These are phyloP conservation scores for Pythium vanterpoolii DNA, from an alignment of 352 stramenopile genomes.

Conservation along the genomic window DNA sequence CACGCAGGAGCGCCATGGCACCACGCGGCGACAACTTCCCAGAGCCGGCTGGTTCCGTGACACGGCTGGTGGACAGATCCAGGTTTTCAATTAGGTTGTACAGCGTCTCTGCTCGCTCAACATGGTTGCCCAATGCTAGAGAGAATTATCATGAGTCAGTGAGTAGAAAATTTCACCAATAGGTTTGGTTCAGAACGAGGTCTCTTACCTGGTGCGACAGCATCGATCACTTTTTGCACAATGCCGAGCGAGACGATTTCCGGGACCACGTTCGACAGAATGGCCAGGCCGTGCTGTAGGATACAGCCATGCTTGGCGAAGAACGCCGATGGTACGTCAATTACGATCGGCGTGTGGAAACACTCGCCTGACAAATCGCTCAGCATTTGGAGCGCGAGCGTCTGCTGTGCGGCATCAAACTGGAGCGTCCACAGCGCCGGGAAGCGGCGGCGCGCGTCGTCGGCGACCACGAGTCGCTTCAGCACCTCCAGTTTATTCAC, in stretches of 20 bases:
- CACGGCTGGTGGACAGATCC: background rate
- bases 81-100: conserved; percentile 20
- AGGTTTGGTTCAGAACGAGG: background rate
- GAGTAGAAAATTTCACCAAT: too few relatives aligned
- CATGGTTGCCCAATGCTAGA: background rate
- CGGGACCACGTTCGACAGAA: conserved; percentile 14
- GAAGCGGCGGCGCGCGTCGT: conserved; percentile 3
- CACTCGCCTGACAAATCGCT: conserved; percentile 22
- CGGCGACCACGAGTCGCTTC: conserved; percentile 8
- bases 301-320: conserved; percentile 7
- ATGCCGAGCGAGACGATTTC: conserved; percentile 16
- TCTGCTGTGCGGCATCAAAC: background rate
- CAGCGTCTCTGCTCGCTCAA: conserved; percentile 5
- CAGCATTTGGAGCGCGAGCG: conserved; percentile 5
- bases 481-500: conserved; percentile 17
- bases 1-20: conserved; percentile 3
- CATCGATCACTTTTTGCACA: conserved; percentile 12
- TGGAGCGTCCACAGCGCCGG: conserved; percentile 19
- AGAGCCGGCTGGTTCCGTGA: background rate
- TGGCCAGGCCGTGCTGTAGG: conserved; percentile 10
- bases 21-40: conserved; percentile 1
- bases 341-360: conserved; percentile 20
- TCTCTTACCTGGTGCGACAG: background rate
- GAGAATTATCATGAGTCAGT: background rate
- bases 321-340: conserved; percentile 1